Base-by-base conservation (phyloP, 2,329 filamentous ascomycete genomes). In the Lachnellula occidentalis region DNA sequence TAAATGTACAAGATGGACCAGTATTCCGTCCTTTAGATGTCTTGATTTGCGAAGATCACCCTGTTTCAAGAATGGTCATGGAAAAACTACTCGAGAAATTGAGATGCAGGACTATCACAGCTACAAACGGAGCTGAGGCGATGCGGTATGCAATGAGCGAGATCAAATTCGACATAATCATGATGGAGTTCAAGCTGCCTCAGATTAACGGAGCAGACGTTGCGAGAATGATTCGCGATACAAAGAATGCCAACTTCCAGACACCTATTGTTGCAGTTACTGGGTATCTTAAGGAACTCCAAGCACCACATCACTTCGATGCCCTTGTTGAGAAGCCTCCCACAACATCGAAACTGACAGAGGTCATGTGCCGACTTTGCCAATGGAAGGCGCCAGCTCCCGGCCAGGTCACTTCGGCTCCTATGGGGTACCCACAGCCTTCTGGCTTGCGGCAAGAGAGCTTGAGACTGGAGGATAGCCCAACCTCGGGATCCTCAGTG, bases 131-230 rank as follows among this genome's bases (percentile, higher is more conserved):
- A 1, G 86, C 90, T 0, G 94, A 99, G 68, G 94, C 92, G 11
- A 87, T 96, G 65, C 85, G 92, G 21, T 96, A 94, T 72, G 91
- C 94, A 27, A 89, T 95, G 78, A 92, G 92, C 67, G 92, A 97
- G 68, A 92, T 99, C 68, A 95, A 97, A 67, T 99, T 97, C 67
- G 94, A 99, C 72, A 90, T 96, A 64, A 96, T 99, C 69, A 94
- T 99, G 77, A 92, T 96, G 71, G 94, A 99, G 72, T 96, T 91
- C 74, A 95, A 92, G 69, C 77, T 99, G 45, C 92, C 94, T 9
- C 90, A 95, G 67, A 91, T 97, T 67, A 97, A 91, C 64, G 94
- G 94, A 22, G 88, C 90, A 12, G 94, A 99, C 69, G 90, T 99
- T 54, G 92, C 94, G 49, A 87, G 94, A 34, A 99, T 99, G 94